A percentile compares a stretch with the other conserved stretches of the same genome.
phyloP scores from a whole-genome alignment of 75 land plant genomes.

The Pinus tabuliformis region DNA sequence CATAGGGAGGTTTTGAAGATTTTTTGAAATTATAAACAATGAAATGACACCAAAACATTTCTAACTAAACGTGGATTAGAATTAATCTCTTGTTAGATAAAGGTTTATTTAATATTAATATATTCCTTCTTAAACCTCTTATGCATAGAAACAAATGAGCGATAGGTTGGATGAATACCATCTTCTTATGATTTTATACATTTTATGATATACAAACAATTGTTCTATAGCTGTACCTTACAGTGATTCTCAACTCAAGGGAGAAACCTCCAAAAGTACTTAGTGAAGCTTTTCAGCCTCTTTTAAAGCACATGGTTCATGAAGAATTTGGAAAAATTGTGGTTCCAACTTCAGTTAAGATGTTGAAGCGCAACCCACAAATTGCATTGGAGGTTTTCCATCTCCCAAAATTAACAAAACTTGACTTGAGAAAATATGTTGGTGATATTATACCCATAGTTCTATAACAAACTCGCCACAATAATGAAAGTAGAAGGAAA shows the following conservation, averaged over 20 bases:
- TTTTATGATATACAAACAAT: conserved; percentile 46
- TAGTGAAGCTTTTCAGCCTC: conserved; percentile 68
- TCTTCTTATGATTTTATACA: background rate
- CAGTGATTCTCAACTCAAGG: conserved; percentile 65
- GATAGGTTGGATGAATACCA: background rate
- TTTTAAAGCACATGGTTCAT: conserved; percentile 66
- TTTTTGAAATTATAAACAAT: background rate
- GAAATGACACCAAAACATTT: background rate
- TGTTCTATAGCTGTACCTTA: conserved; percentile 85
- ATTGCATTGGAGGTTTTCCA: conserved; percentile 80
- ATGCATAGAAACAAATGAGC: background rate
- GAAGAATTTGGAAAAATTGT: conserved; percentile 77
- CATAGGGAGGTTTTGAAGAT: background rate
- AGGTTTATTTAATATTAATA: background rate
- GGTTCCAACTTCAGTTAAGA: conserved; percentile 73
- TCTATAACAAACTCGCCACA: conserved; percentile 81
- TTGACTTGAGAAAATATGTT: conserved; percentile 91
- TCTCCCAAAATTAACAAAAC: conserved; percentile 45
- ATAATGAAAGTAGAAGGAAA: conserved; percentile 70
- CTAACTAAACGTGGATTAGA: no score
- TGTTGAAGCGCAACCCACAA: conserved; percentile 95
- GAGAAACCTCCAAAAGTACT: conserved; percentile 79
- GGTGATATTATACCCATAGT: conserved; percentile 80
- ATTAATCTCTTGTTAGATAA: background rate
- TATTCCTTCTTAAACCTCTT: background rate